Base-by-base conservation (phyloP, 163 green algal genomes). In the Prototheca stagnorum region DNA sequence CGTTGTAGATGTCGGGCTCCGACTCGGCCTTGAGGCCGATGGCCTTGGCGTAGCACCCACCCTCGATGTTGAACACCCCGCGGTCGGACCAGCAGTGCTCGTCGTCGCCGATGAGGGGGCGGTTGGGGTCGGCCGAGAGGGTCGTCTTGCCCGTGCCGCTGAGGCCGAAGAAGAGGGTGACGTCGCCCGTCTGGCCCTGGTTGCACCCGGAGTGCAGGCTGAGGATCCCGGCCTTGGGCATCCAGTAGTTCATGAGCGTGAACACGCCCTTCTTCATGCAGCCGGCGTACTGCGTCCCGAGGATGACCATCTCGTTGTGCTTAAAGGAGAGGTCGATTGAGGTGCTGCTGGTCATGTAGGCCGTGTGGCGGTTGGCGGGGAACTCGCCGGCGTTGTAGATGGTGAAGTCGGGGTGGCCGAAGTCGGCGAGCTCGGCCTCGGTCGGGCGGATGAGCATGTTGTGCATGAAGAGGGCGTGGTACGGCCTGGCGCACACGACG, bases 251-350 rank as follows among this genome's bases (percentile, higher is more conserved):
- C 33, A 70, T 49, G 6, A 65, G 51, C 22, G 70, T 84, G 70
- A 95, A 95, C 8, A 95, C 61, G 29, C 84, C 88, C 76, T 97
- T 97, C 72, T 97, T 97, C 82, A 97, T 97, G 64, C 95, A 83
- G 2, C 88, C 88, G 15, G 88, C 86, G 56, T 97, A 97, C 66
- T 93, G 71, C 2, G 79, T 92, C 25, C 88, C 87, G 33, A 93
- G 58, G 47, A 96, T 53, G 39, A 96, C 80, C 79, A 96, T 91
- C 68, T 97, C 85, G 35, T 61, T 50, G 41, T 57, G 46, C 60
- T 80, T 67, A 7, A 96, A 66, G 53, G 73, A 78, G 39, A 96
- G 49, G 57, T 88, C 81, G 27, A 96, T 79, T n/a, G 64, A 79
- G 8, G 87, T 91, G 39, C 63, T 75, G 23, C 70, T 86, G 9